A percentile compares a stretch with the other conserved stretches of the same genome.
Conservation (phyloP, 164 flowering plant species). For the Piper longum region DNA sequence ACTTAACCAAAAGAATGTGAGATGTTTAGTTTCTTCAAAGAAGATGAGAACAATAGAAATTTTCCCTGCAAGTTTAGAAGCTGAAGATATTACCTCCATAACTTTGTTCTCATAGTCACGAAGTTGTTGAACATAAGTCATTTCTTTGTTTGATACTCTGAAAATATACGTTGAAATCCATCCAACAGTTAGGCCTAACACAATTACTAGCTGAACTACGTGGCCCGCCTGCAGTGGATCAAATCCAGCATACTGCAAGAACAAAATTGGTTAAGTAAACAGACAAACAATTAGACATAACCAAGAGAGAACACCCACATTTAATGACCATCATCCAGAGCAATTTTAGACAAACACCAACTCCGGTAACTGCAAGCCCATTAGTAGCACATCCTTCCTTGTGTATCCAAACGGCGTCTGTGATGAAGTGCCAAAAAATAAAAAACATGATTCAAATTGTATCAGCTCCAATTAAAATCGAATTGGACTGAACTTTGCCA, state of each 20-base stretch:
- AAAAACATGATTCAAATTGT: no score
- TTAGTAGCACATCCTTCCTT: conserved; percentile 80
- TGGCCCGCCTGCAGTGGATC: conserved; percentile 92
- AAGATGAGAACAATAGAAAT: not conserved
- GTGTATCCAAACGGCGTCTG: conserved; percentile 79
- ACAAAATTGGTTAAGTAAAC: not conserved
- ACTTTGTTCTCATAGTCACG: conserved; percentile 88
- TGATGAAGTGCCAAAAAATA: no score
- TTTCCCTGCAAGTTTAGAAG: not conserved
- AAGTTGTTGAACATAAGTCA: conserved; percentile 88
- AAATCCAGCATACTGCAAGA: conserved; percentile 65
- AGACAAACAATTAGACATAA: no score
- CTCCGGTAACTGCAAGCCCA: conserved; percentile 62
- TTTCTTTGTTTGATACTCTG: conserved; percentile 88
- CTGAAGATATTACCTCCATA: conserved; percentile 45
- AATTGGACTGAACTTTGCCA: conserved; percentile 5
- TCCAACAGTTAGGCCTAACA: conserved; percentile 79
- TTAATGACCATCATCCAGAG: no score
- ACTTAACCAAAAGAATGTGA: not conserved
- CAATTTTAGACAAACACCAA: conserved; percentile 19
- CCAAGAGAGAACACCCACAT: not conserved
- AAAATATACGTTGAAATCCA: conserved; percentile 90
- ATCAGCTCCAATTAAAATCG: not conserved
- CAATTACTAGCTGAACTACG: conserved; percentile 80
- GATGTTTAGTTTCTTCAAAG: not conserved